phyloP scores from a whole-genome alignment of 1,284 basidiomycete species.

The Ceratobasidium sp. region DNA sequence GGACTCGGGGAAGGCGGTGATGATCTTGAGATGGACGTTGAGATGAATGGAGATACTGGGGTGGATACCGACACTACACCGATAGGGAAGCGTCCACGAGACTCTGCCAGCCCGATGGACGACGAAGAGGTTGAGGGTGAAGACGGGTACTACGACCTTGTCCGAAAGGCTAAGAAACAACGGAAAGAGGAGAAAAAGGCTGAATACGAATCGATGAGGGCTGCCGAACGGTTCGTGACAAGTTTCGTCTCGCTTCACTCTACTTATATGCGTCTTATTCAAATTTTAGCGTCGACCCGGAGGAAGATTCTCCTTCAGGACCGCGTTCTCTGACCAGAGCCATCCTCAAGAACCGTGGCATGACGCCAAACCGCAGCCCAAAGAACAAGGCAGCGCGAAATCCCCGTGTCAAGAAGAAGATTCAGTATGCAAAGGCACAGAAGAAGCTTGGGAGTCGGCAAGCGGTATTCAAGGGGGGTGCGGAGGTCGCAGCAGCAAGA shows the following conservation, averaged over 20 bases:
- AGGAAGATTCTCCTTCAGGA: conserved; percentile 64
- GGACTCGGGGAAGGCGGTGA: conserved; percentile 65
- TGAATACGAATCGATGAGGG: conserved; percentile 75
- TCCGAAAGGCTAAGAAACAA: conserved; percentile 76
- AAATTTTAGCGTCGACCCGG: conserved; percentile 60
- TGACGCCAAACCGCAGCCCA: conserved; percentile 80
- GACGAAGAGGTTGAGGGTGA: conserved; percentile 56
- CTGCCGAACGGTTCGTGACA: conserved; percentile 69
- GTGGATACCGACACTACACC: conserved; percentile 49
- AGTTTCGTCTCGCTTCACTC: neutral
- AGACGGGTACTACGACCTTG: conserved; percentile 88
- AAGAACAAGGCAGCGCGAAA: conserved; percentile 83
- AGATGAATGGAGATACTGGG: conserved; percentile 62
- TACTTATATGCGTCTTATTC: conserved; percentile 26
- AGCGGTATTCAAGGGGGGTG: conserved; percentile 87
- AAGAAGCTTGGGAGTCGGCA: conserved; percentile 89
- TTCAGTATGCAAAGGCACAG: conserved; percentile 92
- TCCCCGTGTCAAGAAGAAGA: conserved; percentile 94
- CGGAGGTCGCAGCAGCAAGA: conserved; percentile 56
- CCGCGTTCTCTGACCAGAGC: conserved; percentile 88
- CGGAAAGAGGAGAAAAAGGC: conserved; percentile 82
- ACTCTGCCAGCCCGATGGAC: conserved; percentile 44
- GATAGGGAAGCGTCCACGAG: conserved; percentile 20
- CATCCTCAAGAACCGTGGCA: conserved; percentile 91
- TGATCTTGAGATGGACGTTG: conserved; percentile 66